Evolutionary conservation across 306 rosid genomes (phyloP), one percentile per base, ranked within the genome.

Genomic region (Prunus mira): DNA sequence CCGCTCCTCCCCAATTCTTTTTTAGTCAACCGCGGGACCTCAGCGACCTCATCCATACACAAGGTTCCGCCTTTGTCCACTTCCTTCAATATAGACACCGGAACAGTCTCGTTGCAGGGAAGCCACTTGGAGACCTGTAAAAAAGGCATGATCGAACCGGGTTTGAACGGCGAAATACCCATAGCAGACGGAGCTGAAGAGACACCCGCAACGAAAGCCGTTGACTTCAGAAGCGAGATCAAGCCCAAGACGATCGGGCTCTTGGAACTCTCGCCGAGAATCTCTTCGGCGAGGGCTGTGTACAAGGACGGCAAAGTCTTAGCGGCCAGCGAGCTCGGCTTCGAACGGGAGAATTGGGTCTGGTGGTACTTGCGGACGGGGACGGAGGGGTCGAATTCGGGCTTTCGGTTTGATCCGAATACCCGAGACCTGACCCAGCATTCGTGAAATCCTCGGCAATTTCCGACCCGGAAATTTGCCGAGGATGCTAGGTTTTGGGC

Each of bases 141-240:
- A 69, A 86, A 90, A 12, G 97, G 92, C 38, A 90, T 55, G 9
- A 92, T 79, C 60, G 96, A 89, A 58, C 84, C 7, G 46, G 93
- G 74, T 18, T 88, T 92, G 4, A 91, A 69, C 1, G 92, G 87
- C 6, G 97, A 89, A 61, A 95, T 82, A 14, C 87, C 90, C 78
- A 80, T 63, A 24, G 81, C 77, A 19, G 77, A 12, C 61, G 84
- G 56, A 30, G 91, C 55, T 47, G 89, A 68, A 46, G 92, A 84
- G 15, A 19, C 22, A 72, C 85, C 85, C 12, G 96, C 81, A 12
- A 76, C 86, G 19, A 66, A 34, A 3, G 76, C 85, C 77, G 97
- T 89, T 58, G 99, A 89, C 86, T 88, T 95, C 92, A 92, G 71
- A 17, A 92, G n/a, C 79, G 96, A 85, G 78, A 89, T 84, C 86